A percentile compares a stretch with the other conserved stretches of the same genome.
Conservation (phyloP, 1,139 yeast species). For the Yamadazyma atlantica region DNA sequence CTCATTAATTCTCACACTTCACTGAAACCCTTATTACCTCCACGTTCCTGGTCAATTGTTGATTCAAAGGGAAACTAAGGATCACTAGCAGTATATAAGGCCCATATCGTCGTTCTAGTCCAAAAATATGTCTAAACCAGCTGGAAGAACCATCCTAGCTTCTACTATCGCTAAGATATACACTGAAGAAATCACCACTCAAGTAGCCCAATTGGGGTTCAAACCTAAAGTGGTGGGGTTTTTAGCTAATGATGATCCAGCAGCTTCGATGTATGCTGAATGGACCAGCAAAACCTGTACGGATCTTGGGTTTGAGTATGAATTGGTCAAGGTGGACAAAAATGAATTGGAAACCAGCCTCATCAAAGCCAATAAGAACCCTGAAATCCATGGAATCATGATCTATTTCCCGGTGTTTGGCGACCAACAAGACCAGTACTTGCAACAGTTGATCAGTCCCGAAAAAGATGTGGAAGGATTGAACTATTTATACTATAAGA, state of each 20-base stretch:
- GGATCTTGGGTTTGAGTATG: constrained; percentile 81
- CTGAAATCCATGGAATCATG: constrained; percentile 84
- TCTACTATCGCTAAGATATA: constrained; percentile 83
- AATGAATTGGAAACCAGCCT: constrained; percentile 84
- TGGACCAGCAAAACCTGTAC: constrained; percentile 95
- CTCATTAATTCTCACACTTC: background rate
- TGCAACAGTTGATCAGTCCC: constrained; percentile 83
- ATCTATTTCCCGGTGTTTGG: constrained; percentile 98
- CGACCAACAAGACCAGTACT: constrained; percentile 88
- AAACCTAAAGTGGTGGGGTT: constrained; percentile 85
- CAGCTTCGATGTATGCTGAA: constrained; percentile 90
- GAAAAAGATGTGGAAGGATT: constrained; percentile 96
- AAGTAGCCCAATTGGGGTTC: constrained; percentile 51
- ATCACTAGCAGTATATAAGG: background rate
- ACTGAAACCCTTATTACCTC: background rate
- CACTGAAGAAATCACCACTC: constrained; percentile 65
- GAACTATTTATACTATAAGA: constrained; percentile 86
- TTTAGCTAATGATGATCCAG: constrained; percentile 90
- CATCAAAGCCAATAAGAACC: constrained; percentile 78
- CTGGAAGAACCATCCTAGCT: constrained; percentile 84
- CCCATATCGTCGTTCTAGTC: no score
- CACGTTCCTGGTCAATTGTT: no score
- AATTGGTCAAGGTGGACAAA: constrained; percentile 68
- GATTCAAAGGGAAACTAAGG: no score
- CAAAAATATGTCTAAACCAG: constrained; percentile 38